Percentiles rank a stretch among this genome's conserved stretches.
These are phyloP conservation scores for Canna indica DNA, from an alignment of 176 grass and related monocot genomes.

Conservation along the genomic window DNA sequence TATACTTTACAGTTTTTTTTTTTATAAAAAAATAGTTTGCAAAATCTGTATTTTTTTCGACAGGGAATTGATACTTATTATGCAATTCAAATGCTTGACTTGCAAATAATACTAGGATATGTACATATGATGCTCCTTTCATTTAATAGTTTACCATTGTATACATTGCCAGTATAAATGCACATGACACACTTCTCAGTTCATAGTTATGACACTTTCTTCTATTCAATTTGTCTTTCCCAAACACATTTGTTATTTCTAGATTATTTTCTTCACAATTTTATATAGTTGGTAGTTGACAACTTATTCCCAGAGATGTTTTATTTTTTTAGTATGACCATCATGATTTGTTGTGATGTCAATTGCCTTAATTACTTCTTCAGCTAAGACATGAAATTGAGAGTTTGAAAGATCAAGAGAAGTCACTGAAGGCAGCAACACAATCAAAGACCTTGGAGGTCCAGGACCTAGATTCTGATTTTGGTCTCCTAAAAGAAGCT, in stretches of 20 bases:
- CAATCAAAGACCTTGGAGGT: neutral
- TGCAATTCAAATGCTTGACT: no score
- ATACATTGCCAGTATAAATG: neutral
- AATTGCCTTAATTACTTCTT: neutral
- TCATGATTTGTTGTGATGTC: neutral
- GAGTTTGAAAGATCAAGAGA: conserved; percentile 1
- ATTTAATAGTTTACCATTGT: no score
- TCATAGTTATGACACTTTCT: no score
- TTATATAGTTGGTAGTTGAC: neutral
- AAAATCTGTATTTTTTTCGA: no score
- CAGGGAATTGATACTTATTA: no score
- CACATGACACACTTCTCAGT: neutral
- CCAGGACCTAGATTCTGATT: neutral
- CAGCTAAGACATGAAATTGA: neutral
- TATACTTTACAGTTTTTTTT: no score
- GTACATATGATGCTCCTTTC: no score
- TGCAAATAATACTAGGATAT: no score
- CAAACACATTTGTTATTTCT: neutral
- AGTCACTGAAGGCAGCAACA: neutral
- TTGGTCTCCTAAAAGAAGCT: conserved; percentile 6
- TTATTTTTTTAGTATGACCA: neutral
- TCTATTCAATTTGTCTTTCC: no score
- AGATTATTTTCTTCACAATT: neutral
- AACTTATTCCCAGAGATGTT: neutral
- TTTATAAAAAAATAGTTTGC: no score